phyloP scores from a whole-genome alignment of 306 rosid species.

The Cucumis sativus region DNA sequence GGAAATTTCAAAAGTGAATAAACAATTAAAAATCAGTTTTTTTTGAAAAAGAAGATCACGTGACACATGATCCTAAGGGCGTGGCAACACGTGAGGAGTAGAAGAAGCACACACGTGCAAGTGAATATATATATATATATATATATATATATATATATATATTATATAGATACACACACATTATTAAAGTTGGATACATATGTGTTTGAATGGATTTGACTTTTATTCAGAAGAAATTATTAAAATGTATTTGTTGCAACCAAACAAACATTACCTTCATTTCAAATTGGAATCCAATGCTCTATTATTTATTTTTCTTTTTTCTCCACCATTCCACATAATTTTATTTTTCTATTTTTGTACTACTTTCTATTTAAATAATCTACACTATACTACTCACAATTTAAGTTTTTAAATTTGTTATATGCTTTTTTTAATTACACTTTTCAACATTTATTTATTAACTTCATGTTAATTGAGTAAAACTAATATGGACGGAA shows the following conservation, averaged over 20 bases:
- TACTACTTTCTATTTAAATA: too few species aligned
- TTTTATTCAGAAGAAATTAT: not conserved
- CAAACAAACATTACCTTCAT: not conserved
- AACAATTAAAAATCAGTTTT: too few species aligned
- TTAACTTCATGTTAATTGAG: not conserved
- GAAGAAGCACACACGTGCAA: not conserved
- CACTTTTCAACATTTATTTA: too few species aligned
- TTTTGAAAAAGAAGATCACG: not conserved
- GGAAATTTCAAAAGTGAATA: too few species aligned
- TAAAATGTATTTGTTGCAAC: not conserved
- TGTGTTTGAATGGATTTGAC: not conserved
- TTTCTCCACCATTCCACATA: not conserved
- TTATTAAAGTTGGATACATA: not conserved
- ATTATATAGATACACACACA: too few species aligned
- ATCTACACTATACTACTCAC: too few species aligned
- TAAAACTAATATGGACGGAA: not conserved
- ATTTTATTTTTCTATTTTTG: too few species aligned
- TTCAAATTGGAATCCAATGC: not conserved
- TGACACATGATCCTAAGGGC: not conserved
- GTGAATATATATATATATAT: too few species aligned
- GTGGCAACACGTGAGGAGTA: not conserved
- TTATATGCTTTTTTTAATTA: too few species aligned
- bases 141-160: too few species aligned
- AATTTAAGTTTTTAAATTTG: too few species aligned
- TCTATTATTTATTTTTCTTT: not conserved